Evolutionary conservation across 495 filamentous ascomycete genomes (phyloP), one percentile per base, ranked within the genome.

Genomic region (Acidiella bohemica): DNA sequence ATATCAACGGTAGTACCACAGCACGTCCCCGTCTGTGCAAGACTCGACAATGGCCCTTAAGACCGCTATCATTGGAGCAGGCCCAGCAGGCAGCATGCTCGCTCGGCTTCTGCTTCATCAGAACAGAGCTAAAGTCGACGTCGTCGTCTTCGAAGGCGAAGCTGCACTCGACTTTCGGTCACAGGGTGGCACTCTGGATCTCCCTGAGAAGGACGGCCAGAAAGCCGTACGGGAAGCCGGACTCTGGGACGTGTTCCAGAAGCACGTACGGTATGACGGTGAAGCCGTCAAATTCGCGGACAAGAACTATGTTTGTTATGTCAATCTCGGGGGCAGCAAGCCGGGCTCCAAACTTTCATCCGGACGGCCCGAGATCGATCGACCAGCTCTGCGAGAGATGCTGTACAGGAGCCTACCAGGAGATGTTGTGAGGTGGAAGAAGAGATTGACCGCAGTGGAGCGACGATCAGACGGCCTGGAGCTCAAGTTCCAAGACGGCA

Each of bases 31-130:
- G n/a, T n/a, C n/a, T n/a, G n/a, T n/a, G n/a, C n/a, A 27, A 27
- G n/a, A 7, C 25, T 27, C 16, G 26, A 36, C 23, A 7, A 40
- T 41, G 38, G 20, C 18, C 1, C 21, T 38, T 9, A 51, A 34
- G 39, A 42, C 47, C 7, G 47, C 38, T 27, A 51, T 51, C 42
- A 42, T 51, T 11, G 47, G 47, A 14, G 72, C 66, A 24, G 72
- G 73, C 7, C 73, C 73, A 2, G 62, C 62, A 14, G 72, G 73
- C 17, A 65, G 67, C 36, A 66, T 61, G 44, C 57, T 78, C 18
- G 73, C 70, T 12, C 66, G 68, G 9, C n/a, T n/a, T n/a, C 62
- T 77, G 13, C 65, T 78, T 22, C 39, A 42, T 20, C 57, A 65
- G 11, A 39, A 30, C 16, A 13, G 37, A 44, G 59, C 5, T 49